Percentiles rank a stretch among this genome's conserved stretches.
Conservation (phyloP, 371 early-diverging fungal genomes). For the Syncephalastrum monosporum region DNA sequence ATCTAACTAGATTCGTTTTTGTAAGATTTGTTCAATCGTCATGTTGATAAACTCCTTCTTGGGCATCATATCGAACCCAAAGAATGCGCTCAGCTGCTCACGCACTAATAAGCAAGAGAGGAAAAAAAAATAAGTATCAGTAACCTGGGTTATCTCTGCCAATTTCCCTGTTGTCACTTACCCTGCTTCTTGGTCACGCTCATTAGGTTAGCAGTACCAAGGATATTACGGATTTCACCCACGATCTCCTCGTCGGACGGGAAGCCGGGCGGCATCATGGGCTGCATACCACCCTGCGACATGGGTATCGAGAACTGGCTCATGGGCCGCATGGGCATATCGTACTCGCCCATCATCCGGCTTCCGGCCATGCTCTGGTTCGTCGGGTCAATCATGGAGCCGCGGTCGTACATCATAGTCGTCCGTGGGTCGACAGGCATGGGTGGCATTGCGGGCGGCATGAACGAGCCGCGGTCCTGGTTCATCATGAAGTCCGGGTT, state of each 20-base stretch:
- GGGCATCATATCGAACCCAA: constrained; percentile 79
- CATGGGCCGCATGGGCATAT: constrained; percentile 11
- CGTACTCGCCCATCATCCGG: constrained; percentile 19
- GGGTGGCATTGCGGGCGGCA: too few relatives aligned
- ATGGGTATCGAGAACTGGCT: constrained; percentile 40
- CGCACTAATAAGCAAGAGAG: constrained; percentile 55
- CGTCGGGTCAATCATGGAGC: too few relatives aligned
- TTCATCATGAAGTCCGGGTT: constrained; percentile 15
- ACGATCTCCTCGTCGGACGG: constrained; percentile 86
- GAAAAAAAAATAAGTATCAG: neutral
- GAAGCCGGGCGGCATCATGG: constrained; percentile 46
- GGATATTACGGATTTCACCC: constrained; percentile 76
- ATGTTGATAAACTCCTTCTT: constrained; percentile 88
- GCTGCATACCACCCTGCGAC: constrained; percentile 32
- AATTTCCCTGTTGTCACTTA: constrained; percentile 14
- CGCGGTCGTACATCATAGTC: constrained; percentile 5
- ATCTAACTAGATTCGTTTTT: constrained; percentile 42
- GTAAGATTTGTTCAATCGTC: constrained; percentile 73
- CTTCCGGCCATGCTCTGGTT: constrained; percentile 8
- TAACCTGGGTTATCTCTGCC: neutral
- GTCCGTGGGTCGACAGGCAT: neutral
- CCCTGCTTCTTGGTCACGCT: constrained; percentile 82
- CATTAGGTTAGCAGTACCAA: constrained; percentile 80
- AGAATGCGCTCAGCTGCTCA: constrained; percentile 74
- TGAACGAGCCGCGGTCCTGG: too few relatives aligned